Base-by-base conservation (phyloP, 805 yeast species). In the Cyberlindnera euphorbiiphila region DNA sequence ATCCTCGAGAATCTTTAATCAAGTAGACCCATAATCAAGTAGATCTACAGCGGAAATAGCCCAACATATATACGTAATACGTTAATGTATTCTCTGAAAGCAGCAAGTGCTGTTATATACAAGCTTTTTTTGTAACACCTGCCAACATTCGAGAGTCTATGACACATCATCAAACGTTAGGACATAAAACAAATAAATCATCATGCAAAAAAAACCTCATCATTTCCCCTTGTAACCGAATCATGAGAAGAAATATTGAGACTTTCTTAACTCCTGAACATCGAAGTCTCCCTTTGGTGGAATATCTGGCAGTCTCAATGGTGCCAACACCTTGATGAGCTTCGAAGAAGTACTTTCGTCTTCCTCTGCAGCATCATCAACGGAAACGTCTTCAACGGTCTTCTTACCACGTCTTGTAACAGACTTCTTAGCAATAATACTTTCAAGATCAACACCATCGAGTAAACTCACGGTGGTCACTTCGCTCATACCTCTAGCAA, bases 271-370 rank as follows among this genome's bases (percentile, higher is more conserved):
- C 41, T 72, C 74, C 26, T 66, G 62, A 25, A 91, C 94, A 54
- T 91, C 94, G 51, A 91, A 85, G 13, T 78, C 79, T 34, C 97
- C 98, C 59, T 75, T 81, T 34, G 71, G 65, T 11, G 96, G 96
- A 28, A 86, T 74, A 0, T 67, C 70, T 0, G 95, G 94, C 45
- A 87, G 66, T 29, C 59, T 62, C 50, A 87, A 67, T 6, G 95
- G 95, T 8, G 76, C 79, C 39, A 85, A 62, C 3, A 82, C 67
- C 20, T 34, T 36, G 18, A 51, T 43, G 48, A 44, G 17, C 41
- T 47, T 41, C 12, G 35, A 16, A 22, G 35, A 29, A 19, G 41
- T 7, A 30, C 37, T 39, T 6, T 37, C 49, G 17, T 50, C 45
- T 4, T 53, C 47, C 11, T 42, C 47, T 9, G 21, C 17, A 3